Evolutionary conservation across 768 basidiomycete species (phyloP).

Genomic region (Mycena kentingensis): DNA sequence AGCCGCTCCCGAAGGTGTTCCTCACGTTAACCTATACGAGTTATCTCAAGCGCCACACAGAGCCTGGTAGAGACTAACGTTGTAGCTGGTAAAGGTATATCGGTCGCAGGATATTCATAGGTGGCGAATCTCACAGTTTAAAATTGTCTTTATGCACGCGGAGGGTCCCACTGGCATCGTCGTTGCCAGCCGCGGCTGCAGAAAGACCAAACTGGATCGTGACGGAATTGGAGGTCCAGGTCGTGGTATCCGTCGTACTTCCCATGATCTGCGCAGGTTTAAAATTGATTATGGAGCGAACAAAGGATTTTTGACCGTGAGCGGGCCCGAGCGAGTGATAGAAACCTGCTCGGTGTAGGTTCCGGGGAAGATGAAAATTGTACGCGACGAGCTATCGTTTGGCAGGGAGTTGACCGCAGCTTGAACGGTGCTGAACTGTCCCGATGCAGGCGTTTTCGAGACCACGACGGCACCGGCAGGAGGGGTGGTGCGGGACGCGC

Average conservation of each 20-base stretch:
- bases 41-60: background rate
- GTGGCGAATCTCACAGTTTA: slow-evolving; percentile 31
- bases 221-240: slow-evolving; percentile 33
- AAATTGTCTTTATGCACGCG: slow-evolving; percentile 35
- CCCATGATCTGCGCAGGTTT: slow-evolving; percentile 10
- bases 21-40: background rate
- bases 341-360: slow-evolving; percentile 27
- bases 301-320: slow-evolving; percentile 4
- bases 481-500: no score
- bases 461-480: no score
- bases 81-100: background rate
- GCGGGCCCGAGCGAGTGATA: slow-evolving; percentile 19
- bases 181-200: slow-evolving; percentile 30
- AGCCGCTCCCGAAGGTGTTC: slow-evolving; percentile 28
- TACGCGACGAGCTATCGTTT: slow-evolving; percentile 18
- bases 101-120: background rate
- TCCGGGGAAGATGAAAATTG: slow-evolving; percentile 27
- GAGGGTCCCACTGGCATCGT: slow-evolving; percentile 34
- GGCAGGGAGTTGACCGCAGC: slow-evolving; percentile 26
- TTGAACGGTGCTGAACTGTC: no score
- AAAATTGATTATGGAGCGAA: background rate
- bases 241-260: slow-evolving; percentile 31
- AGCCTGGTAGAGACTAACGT: no score
- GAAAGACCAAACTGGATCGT: slow-evolving; percentile 30
- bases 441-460: no score